Conservation (phyloP, 345 rosid genomes). For the thale cress (Arabidopsis thaliana) region DNA sequence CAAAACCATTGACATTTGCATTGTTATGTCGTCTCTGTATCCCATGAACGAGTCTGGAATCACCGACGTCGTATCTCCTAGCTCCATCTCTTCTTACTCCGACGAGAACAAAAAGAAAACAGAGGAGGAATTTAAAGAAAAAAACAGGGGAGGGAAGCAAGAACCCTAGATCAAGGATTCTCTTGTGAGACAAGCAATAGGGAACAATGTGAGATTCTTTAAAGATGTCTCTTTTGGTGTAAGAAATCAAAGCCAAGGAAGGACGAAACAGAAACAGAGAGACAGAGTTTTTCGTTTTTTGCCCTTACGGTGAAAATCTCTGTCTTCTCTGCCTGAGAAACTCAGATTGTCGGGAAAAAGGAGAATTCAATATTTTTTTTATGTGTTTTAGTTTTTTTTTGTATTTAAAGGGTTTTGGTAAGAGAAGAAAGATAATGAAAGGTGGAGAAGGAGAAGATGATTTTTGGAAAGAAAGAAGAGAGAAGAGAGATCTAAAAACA, state of each 20-base stretch:
- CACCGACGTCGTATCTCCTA: slow-evolving; percentile 43
- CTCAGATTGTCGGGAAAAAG: slow-evolving; percentile 34
- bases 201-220: slow-evolving; percentile 21
- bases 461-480: slow-evolving; percentile 24
- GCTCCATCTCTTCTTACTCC: slow-evolving; percentile 24
- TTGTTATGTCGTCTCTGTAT: slow-evolving; percentile 57
- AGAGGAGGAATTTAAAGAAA: not conserved
- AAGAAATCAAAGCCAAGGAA: slow-evolving; percentile 2
- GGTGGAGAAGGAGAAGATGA: slow-evolving; percentile 46
- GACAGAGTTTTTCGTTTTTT: slow-evolving; percentile 39
- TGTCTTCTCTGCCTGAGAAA: slow-evolving; percentile 37
- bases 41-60: slow-evolving; percentile 60
- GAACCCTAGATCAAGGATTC: slow-evolving; percentile 35
- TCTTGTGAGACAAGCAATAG: slow-evolving; percentile 38
- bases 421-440: slow-evolving; percentile 38
- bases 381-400: not conserved
- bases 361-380: slow-evolving; percentile 12
- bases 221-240: slow-evolving; percentile 1
- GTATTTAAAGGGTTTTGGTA: slow-evolving; percentile 32
- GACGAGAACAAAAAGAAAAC: not conserved
- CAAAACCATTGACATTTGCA: slow-evolving; percentile 61
- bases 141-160: slow-evolving; percentile 25
- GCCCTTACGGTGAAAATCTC: slow-evolving; percentile 27
- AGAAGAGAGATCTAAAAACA: slow-evolving; percentile 24
- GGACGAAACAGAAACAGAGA: slow-evolving; percentile 40